Evolutionary conservation across 371 early-diverging fungal genomes (phyloP), one percentile per base, ranked within the genome.

Genomic region (Saksenaea vasiformis): DNA sequence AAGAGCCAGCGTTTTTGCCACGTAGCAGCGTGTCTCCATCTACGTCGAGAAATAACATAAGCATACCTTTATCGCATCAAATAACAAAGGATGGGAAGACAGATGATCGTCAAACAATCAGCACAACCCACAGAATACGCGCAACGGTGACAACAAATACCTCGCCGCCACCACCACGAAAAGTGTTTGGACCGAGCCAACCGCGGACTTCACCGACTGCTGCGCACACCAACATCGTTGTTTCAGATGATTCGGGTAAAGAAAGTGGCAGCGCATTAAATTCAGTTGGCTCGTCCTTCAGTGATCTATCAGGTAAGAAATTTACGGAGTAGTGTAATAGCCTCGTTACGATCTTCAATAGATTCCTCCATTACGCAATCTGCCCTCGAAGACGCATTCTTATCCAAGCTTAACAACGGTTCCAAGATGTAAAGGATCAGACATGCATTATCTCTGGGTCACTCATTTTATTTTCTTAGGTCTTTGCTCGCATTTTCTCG

Each of bases 281-380:
- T 58, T 80, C 84, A n/a, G 80, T 79, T 2, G 77, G 80, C 8
- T 85, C 85, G 2, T 83, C 85, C 0, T 82, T 80, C 51, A 85
- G 84, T 43, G 84, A 84, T 67, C 60, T 84, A 3, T 84, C 84
- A n/a, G 79, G 79, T 78, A 68, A 47, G 47, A 24, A 3, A 44
- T 10, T 10, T 5, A 35, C 1, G n/a, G 36, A 54, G 31, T 47
- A 22, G 1, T n/a, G n/a, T 41, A 41, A 35, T 2, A 3, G 7
- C 7, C 15, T 28, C 24, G 9, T 39, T 26, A 36, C 19, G 26
- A 34, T 4, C 14, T 62, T 51, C 37, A 15, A 31, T 65, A 75
- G 85, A 86, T 56, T 78, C 86, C 8, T 86, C 86, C 11, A 74
- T 86, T 9, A 86, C 87, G 1, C 84, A 81, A 58, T 86, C 87